Base-by-base conservation (phyloP, 495 filamentous ascomycete species). In the Acidomyces sp. region DNA sequence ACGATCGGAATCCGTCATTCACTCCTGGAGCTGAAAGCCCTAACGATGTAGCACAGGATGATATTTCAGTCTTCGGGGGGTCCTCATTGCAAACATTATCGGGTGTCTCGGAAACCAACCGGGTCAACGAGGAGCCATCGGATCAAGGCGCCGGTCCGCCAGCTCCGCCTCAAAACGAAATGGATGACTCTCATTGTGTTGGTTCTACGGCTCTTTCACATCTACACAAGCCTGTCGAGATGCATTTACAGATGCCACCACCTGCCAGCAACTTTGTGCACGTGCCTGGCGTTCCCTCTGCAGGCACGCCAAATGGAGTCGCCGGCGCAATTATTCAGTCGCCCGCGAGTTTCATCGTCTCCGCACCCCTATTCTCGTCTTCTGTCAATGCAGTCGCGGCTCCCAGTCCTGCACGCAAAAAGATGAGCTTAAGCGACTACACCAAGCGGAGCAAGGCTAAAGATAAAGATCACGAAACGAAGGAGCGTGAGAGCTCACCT, bases 341-440 rank as follows among this genome's bases (percentile, higher is more conserved):
- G 0, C 70, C 77, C 12, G 66, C 69, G 36, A 59, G 61, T 31
- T 56, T 63, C 27, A 62, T 48, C 34, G 52, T 63, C 19, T 19
- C 18, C 16, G 33, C 43, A 4, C 46, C 60, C n/a, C 42, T 56
- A 6, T 66, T 73, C 42, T 57, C 63, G 10, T 56, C 63, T 29
- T 53, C 67, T 1, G 53, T 63, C 4, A 53, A 64, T 3, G 49
- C 59, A 7, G 55, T 59, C 0, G 65, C 68, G 11, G 63, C 63
- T 13, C 70, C 75, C 2, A 78, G 71, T 37, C 79, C 80, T 6
- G 59, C 71, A 26, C 74, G 74, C 25, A 71, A 65, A 60, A 85
- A 83, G 63, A 78, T 85, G 26, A 85, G 75, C 47, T 53, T 84
- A n/a, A 77, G 77, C 55, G 80, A 82, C 51, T 85, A 83, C 42